Evolutionary conservation across 352 stramenopile genomes (phyloP), one percentile per base, ranked within the genome.

Genomic region (Phytopythium oedochilum): DNA sequence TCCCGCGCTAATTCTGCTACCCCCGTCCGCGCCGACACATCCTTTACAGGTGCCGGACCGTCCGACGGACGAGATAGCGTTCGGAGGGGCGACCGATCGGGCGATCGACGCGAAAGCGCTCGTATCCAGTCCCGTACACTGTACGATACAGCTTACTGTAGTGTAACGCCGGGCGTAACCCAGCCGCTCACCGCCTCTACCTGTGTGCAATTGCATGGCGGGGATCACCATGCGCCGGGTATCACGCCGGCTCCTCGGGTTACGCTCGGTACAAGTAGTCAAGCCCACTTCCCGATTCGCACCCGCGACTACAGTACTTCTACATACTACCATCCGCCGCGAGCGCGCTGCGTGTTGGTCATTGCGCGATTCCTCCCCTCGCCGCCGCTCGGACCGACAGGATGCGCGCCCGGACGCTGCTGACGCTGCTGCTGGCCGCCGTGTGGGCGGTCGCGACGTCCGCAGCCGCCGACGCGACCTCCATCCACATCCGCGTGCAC

Each of bases 401-500:
- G 55, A 71, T 66, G 56, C 49, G 59, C 44, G 63, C 64, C 58
- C 61, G 36, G 23, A 17, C 58, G 11, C 9, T 68, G 18, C 12
- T 68, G 36, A 44, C 51, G 18, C 26, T 69, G 50, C 29, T 71
- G 46, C 51, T 59, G 39, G 18, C 61, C 28, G 45, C 47, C 15
- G 47, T 69, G 38, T 65, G 45, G 44, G 35, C 52, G 51, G 58
- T 47, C 18, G 42, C 28, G 4, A 42, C 51, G 29, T 53, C 55
- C 25, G 66, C 52, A n/a, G 43, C 53, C 12, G 59, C 64, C 10
- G 67, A 70, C 26, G 49, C 61, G 46, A 56, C 70, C 47, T 69
- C 66, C 17, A 61, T 75, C 47, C 64, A 58, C 55, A 70, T 84
- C 46, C 70, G 60, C 25, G 54, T 78, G 23, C 55, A 53, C 49